These are phyloP conservation scores for Sclerotinia subarctica DNA, from an alignment of 2,329 filamentous ascomycete genomes.

Conservation along the genomic window DNA sequence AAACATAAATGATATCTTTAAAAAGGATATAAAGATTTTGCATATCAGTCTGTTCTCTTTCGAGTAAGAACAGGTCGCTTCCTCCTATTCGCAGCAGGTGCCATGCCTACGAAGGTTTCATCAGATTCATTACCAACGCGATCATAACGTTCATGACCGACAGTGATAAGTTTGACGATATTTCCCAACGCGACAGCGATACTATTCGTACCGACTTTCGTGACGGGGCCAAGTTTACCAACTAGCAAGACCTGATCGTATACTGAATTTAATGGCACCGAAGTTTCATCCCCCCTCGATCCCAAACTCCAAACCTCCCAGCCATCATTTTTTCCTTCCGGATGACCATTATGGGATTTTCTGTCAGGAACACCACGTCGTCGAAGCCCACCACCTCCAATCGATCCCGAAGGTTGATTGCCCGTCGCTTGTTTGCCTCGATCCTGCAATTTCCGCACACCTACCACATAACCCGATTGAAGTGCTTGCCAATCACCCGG, in stretches of 20 bases:
- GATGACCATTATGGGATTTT: not conserved
- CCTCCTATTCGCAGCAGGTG: conserved; percentile 16
- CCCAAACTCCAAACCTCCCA: conserved; percentile 56
- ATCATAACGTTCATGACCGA: conserved; percentile 64
- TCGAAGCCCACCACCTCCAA: conserved; percentile 23
- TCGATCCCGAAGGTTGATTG: not conserved
- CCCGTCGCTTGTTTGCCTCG: conserved; percentile 18
- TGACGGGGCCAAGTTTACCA: conserved; percentile 62
- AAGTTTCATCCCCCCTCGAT: conserved; percentile 41
- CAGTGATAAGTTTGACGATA: conserved; percentile 65
- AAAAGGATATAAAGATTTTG: not conserved
- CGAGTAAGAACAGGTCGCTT: conserved; percentile 10
- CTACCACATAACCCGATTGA: conserved; percentile 58
- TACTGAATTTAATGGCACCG: conserved; percentile 22
- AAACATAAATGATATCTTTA: conserved; percentile 15
- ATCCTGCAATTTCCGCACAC: conserved; percentile 51
- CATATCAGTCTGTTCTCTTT: conserved; percentile 18
- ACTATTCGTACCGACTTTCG: conserved; percentile 59
- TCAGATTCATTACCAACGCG: conserved; percentile 26
- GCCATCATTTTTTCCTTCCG: conserved; percentile 29
- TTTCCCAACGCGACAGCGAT: conserved; percentile 71
- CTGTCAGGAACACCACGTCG: conserved; percentile 23
- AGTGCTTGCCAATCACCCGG: conserved; percentile 65
- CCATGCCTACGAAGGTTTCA: conserved; percentile 34
- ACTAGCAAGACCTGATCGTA: conserved; percentile 56